Conservation (phyloP, 2,329 filamentous ascomycete genomes). For the Colletotrichum incanum region DNA sequence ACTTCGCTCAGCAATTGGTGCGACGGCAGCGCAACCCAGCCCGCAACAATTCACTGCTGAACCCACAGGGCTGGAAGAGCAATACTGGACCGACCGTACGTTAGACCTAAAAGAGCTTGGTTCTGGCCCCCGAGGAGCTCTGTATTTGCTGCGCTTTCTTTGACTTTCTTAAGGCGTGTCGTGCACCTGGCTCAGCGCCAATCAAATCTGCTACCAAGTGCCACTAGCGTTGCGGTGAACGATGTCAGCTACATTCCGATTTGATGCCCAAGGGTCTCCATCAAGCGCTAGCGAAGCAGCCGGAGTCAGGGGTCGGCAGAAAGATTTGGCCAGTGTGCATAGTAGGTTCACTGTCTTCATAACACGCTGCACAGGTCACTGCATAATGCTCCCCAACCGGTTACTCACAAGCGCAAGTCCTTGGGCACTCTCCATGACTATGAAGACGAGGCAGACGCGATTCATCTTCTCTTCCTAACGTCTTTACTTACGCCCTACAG, state of each 20-base stretch:
- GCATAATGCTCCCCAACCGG: background rate
- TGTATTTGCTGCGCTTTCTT: background rate
- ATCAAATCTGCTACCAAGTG: background rate
- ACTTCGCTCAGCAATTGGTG: too few species aligned
- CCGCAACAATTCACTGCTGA: too few species aligned
- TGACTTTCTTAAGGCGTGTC: background rate
- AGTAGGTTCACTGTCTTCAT: background rate
- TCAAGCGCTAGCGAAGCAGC: conserved; percentile 1
- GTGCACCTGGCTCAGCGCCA: background rate
- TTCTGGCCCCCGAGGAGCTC: background rate
- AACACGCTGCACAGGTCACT: too few species aligned
- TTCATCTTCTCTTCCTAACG: background rate
- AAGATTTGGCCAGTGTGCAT: background rate
- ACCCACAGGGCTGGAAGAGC: too few species aligned
- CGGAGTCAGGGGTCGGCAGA: background rate
- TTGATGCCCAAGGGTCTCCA: background rate
- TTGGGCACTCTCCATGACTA: background rate
- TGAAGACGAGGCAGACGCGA: background rate
- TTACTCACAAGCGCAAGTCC: background rate
- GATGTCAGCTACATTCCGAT: background rate
- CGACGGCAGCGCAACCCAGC: too few species aligned
- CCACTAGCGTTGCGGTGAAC: background rate
- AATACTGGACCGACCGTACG: too few species aligned
- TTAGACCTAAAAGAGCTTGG: background rate
- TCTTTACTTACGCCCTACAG: too few species aligned